These are phyloP conservation scores for Ophiostoma perfectum DNA, from an alignment of 2,329 filamentous ascomycete genomes.

Conservation along the genomic window DNA sequence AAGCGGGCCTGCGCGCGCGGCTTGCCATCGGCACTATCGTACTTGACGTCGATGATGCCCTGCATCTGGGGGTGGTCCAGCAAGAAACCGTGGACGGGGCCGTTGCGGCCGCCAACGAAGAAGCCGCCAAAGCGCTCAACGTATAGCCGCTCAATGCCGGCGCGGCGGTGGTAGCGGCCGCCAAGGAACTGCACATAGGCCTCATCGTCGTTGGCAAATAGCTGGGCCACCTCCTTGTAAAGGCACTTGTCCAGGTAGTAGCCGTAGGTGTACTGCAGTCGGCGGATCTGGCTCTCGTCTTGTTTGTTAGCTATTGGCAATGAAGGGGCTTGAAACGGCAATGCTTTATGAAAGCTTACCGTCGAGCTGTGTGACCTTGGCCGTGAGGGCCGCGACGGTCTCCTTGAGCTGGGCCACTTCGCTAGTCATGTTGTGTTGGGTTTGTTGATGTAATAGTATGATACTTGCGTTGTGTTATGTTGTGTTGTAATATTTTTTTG, in stretches of 20 bases:
- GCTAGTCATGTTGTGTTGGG: conserved; percentile 22
- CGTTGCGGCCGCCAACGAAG: conserved; percentile 51
- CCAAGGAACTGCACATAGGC: conserved; percentile 53
- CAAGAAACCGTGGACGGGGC: conserved; percentile 51
- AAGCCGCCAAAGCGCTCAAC: conserved; percentile 45
- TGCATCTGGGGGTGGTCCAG: conserved; percentile 55
- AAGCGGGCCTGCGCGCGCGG: conserved; percentile 46
- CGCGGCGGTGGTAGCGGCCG: conserved; percentile 48
- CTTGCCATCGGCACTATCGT: conserved; percentile 29
- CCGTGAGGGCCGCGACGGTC: conserved; percentile 26
- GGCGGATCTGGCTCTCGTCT: conserved; percentile 51
- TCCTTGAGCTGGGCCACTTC: conserved; percentile 26
- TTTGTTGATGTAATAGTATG: neutral
- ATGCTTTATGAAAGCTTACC: conserved; percentile 17
- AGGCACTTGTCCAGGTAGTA: conserved; percentile 57
- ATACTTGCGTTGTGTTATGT: too few relatives aligned
- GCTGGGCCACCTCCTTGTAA: conserved; percentile 47
- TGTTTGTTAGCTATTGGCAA: neutral
- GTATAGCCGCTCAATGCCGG: conserved; percentile 48
- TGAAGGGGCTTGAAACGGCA: neutral
- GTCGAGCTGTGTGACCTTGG: conserved; percentile 24
- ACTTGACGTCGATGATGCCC: conserved; percentile 48
- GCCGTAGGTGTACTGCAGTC: conserved; percentile 53
- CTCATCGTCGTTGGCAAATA: conserved; percentile 49
- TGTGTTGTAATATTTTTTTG: too few relatives aligned